Evolutionary conservation across 441 rosid genomes (phyloP), one percentile per base, ranked within the genome.

Genomic region (Capsella rubella): DNA sequence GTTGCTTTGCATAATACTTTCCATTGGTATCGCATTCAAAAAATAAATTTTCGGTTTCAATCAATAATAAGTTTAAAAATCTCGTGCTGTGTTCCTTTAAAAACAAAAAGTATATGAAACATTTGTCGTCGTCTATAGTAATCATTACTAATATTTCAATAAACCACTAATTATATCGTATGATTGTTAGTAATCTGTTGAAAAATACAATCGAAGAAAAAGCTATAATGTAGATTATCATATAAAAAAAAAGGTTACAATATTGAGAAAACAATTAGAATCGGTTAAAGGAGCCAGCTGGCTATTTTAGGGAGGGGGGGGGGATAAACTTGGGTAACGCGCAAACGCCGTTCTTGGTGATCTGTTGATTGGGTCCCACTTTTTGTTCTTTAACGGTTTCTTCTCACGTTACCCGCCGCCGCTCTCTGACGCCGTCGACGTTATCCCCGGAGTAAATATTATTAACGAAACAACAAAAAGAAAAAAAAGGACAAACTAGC

Each of bases 281-380:
- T 39, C n/a, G 62, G 46, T 66, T 43, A 13, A 66, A 66, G 60
- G 13, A 50, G 13, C 46, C 69, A 78, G 74, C 73, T 72, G 74
- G 78, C 56, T 60, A 5, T 72, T 77, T 67, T 59, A 59, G 51
- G 63, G 18, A 16, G 18, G 18, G 18, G 18, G 18, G 18, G 18
- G 18, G 18, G 31, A 71, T 9, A 76, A 50, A 50, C 31, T 71
- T 54, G 60, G 60, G 56, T 66, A 61, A 73, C 78, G 81, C 81
- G 81, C 65, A 78, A 78, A 57, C 79, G 75, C 82, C 74, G 78
- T 64, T 72, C 63, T 45, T 16, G 18, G 31, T 78, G 78, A 78
- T 78, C 78, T 73, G 81, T 60, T 55, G 39, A 3, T 46, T 47
- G 62, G 81, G 53, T 25, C 78, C 81, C 58, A 64, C 58, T 21